Evolutionary conservation across 768 basidiomycete species (phyloP).

Genomic region (Myochromella boudieri): DNA sequence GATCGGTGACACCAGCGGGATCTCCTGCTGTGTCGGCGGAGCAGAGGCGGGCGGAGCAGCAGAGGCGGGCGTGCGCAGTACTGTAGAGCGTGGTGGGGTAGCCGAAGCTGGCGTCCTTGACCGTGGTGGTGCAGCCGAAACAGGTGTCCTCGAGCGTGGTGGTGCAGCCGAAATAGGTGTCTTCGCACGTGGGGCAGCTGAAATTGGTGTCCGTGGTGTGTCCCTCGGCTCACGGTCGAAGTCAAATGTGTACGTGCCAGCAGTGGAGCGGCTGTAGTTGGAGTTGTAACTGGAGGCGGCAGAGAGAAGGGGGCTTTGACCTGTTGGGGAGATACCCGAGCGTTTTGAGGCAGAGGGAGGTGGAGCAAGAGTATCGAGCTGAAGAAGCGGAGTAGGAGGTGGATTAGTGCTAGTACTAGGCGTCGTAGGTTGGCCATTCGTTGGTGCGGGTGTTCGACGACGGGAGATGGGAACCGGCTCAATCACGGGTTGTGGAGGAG

Average conservation of each 20-base stretch:
- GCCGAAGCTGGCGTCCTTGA: slow-evolving; percentile 43
- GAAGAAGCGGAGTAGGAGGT: slow-evolving; percentile 4
- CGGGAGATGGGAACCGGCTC: slow-evolving; percentile 20
- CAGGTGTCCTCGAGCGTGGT: slow-evolving; percentile 13
- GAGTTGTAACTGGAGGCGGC: slow-evolving; percentile 18
- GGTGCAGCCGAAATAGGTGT: slow-evolving; percentile 11
- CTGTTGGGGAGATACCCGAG: slow-evolving; percentile 17
- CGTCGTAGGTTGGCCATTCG: background rate
- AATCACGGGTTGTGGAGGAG: slow-evolving; percentile 27
- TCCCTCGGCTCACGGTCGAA: no score
- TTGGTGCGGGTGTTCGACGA: slow-evolving; percentile 13
- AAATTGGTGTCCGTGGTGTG: slow-evolving; percentile 14
- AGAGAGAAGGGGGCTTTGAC: slow-evolving; percentile 17
- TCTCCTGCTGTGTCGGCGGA: slow-evolving; percentile 10
- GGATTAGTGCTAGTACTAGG: background rate
- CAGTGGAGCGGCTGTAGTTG: slow-evolving; percentile 8
- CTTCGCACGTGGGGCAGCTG: slow-evolving; percentile 10
- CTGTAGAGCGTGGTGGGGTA: slow-evolving; percentile 14
- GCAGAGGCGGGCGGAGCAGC: slow-evolving; percentile 21
- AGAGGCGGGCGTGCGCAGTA: slow-evolving; percentile 19
- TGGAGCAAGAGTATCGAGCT: slow-evolving; percentile 14
- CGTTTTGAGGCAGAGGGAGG: slow-evolving; percentile 16
- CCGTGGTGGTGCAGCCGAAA: slow-evolving; percentile 56
- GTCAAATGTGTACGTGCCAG: slow-evolving; percentile 14
- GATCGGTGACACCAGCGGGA: slow-evolving; percentile 31